phyloP scores from a whole-genome alignment of 2,329 filamentous ascomycete species.

The Fusarium abutilonis region DNA sequence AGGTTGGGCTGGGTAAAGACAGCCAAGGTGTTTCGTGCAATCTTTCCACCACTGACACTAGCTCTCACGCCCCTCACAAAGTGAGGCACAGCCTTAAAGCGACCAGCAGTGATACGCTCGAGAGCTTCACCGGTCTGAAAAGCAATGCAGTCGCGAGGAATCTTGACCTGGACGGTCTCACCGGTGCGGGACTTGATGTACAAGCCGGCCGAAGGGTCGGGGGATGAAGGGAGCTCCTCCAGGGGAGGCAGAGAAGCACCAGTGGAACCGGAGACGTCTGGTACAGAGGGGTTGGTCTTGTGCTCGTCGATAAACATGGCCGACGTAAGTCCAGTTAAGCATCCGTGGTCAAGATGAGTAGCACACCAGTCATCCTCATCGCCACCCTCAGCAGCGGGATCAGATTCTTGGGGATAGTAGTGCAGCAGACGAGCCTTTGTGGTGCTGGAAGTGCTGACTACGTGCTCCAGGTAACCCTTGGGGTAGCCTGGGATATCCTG shows the following conservation, averaged over 20 bases:
- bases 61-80: slow-evolving; percentile 83
- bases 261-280: slow-evolving; percentile 34
- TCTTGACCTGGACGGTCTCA: slow-evolving; percentile 87
- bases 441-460: slow-evolving; percentile 84
- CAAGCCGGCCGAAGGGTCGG: slow-evolving; percentile 86
- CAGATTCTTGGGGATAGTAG: slow-evolving; percentile 78
- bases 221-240: slow-evolving; percentile 76
- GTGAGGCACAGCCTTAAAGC: slow-evolving; percentile 94
- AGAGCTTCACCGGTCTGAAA: slow-evolving; percentile 96
- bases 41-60: slow-evolving; percentile 59
- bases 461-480: slow-evolving; percentile 81
- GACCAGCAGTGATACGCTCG: slow-evolving; percentile 88
- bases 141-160: slow-evolving; percentile 89
- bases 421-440: slow-evolving; percentile 93
- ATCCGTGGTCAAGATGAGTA: slow-evolving; percentile 89
- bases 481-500: slow-evolving; percentile 81
- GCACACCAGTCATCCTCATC: slow-evolving; percentile 93
- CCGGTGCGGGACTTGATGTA: slow-evolving; percentile 91
- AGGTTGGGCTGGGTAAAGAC: slow-evolving; percentile 98
- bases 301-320: slow-evolving; percentile 95
- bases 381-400: slow-evolving; percentile 50
- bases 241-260: slow-evolving; percentile 60
- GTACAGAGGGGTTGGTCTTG: slow-evolving; percentile 51
- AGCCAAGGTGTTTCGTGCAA: slow-evolving; percentile 88
- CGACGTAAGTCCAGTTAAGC: slow-evolving; percentile 90